phyloP scores from a whole-genome alignment of 768 basidiomycete genomes.

The Tricholoma matsutake region DNA sequence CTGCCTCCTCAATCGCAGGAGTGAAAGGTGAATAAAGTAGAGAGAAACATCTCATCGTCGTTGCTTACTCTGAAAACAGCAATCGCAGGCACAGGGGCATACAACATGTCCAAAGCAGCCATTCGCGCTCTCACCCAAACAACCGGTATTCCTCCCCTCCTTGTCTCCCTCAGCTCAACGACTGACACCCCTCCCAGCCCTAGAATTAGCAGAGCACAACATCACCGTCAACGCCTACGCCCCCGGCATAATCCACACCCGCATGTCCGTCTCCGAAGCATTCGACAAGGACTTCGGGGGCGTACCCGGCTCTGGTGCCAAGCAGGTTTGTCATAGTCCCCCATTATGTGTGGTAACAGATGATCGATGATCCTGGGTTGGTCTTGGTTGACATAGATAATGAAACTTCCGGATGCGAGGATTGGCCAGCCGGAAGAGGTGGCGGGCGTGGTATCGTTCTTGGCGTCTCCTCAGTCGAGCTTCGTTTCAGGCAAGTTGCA shows the following conservation, averaged over 20 bases:
- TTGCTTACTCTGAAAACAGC: conserved; percentile 6
- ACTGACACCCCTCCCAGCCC: conserved; percentile 15
- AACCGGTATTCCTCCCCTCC: conserved; percentile 24
- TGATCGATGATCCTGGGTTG: neutral
- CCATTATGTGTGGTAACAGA: no score
- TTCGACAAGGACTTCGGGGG: neutral
- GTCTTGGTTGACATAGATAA: neutral
- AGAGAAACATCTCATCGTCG: no score
- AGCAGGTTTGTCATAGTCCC: neutral
- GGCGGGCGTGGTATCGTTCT: conserved; percentile 31
- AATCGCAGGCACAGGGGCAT: conserved; percentile 18
- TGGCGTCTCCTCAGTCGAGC: conserved; percentile 31
- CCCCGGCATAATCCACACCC: conserved; percentile 22
- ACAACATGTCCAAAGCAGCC: conserved; percentile 39
- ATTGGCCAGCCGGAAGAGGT: conserved; percentile 29
- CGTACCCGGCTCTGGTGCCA: neutral
- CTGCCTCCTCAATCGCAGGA: conserved; percentile 32
- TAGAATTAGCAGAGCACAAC: conserved; percentile 23
- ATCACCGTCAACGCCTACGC: conserved; percentile 42
- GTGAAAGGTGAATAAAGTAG: conserved; percentile 19
- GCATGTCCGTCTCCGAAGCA: neutral
- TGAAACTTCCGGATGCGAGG: conserved; percentile 12
- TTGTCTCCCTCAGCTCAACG: neutral
- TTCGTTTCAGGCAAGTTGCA: conserved; percentile 28
- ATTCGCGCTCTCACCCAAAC: conserved; percentile 40